Percentiles rank a stretch among this genome's conserved stretches.
Evolutionary conservation across 257 asterid species (phyloP).

Genomic region (Apocynum venetum): DNA sequence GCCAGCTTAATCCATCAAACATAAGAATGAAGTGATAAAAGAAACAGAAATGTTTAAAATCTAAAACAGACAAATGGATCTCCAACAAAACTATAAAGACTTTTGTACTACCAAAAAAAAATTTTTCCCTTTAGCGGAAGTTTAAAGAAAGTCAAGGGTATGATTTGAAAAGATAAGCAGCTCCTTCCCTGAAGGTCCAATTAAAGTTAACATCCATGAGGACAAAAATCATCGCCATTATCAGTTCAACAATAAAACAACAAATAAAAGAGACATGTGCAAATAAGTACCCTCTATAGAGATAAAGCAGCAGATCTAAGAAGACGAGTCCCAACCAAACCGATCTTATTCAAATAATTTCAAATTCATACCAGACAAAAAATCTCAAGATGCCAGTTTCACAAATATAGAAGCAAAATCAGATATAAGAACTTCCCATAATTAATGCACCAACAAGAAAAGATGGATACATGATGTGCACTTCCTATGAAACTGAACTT

Average conservation of each 20-base stretch:
- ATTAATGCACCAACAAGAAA: neutral
- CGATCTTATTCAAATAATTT: neutral
- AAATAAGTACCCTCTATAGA: neutral
- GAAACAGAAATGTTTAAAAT: slow-evolving; percentile 14
- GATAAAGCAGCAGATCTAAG: neutral
- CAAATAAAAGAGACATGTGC: neutral
- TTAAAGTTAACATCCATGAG: neutral
- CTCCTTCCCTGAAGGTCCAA: neutral
- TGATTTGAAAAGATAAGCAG: neutral
- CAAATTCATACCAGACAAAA: neutral
- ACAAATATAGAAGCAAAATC: neutral
- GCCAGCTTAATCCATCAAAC: slow-evolving; percentile 37
- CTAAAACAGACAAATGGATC: neutral
- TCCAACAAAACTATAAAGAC: neutral
- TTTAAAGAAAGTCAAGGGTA: neutral
- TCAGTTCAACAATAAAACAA: neutral
- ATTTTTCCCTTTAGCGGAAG: neutral
- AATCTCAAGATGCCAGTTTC: neutral
- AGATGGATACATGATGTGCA: neutral
- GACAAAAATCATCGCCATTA: neutral
- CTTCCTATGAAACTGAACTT: neutral
- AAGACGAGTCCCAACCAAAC: neutral
- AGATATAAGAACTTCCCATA: neutral
- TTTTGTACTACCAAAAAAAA: neutral
- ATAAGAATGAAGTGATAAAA: slow-evolving; percentile 29